Evolutionary conservation across 306 rosid species (phyloP), one percentile per base, ranked within the genome.

Genomic region (Malus orientalis): DNA sequence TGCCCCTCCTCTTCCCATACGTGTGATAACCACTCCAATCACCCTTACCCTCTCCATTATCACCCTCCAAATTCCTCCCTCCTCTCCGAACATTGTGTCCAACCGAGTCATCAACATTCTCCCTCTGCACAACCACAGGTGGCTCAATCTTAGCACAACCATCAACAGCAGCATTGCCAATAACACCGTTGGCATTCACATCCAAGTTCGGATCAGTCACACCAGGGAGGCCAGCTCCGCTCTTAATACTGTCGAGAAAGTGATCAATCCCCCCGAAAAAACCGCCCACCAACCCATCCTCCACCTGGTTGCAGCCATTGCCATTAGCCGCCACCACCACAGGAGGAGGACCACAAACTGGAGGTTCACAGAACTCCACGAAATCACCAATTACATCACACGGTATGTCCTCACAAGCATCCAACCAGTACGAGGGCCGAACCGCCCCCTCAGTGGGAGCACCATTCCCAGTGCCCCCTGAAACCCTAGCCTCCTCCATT

Each of bases 221-320:
- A 8, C 25, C 61, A 4, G 73, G 90, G 61, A 95, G 88, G 36
- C 92, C 95, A 49, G 77, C 76, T 23, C 96, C 96, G 23, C 83
- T 95, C 73, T 95, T 92, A 42, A 95, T 81, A 85, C 97, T 92
- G 42, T 95, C 97, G 0, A 95, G 84, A 60, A 92, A 89, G 78
- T 79, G 90, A 80, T 95, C 99, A 76, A 95, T 87, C 27, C 97
- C 99, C 14, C 99, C 97, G 22, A 95, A 95, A 77, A 95, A 95
- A 79, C 92, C 88, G 22, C 33, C 62, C 36, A 27, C 77, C 40
- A 83, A 78, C n/a, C 86, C 87, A 20, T 88, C 95, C 79, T 90
- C 88, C 30, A 83, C 96, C 85, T 90, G 98, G 79, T 77, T 79
- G 82, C 83, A 78, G 74, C 77, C 54, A 42, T 71, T 84, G 16